Percentiles rank a stretch among this genome's conserved stretches.
phyloP scores from a whole-genome alignment of 805 yeast genomes.

The Barnettozyma sucrosica region DNA sequence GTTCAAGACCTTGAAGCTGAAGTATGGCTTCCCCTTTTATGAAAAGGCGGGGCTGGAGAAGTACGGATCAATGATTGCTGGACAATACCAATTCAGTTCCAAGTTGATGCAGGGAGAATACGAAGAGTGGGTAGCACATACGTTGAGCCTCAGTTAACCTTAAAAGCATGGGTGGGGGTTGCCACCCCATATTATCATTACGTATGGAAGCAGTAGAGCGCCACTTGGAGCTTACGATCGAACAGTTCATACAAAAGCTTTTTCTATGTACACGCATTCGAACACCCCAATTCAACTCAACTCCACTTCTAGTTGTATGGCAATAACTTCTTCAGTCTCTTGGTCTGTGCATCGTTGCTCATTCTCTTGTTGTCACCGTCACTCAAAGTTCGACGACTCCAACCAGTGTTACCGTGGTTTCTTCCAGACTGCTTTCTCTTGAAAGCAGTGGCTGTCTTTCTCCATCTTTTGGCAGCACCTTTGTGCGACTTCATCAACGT shows the following conservation, averaged over 20 bases:
- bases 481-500: slow-evolving; percentile 67
- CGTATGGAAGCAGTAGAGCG: too few species aligned
- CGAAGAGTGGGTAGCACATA: slow-evolving; percentile 9
- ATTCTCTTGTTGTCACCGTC: slow-evolving; percentile 53
- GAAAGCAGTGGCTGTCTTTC: slow-evolving; percentile 62
- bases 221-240: too few species aligned
- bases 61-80: slow-evolving; percentile 34
- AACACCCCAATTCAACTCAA: too few species aligned
- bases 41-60: slow-evolving; percentile 20
- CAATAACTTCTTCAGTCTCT: slow-evolving; percentile 51
- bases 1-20: slow-evolving; percentile 49
- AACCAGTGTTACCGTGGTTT: slow-evolving; percentile 90
- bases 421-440: slow-evolving; percentile 73
- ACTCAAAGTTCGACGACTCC: slow-evolving; percentile 58
- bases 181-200: too few species aligned
- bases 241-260: background rate
- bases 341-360: slow-evolving; percentile 52
- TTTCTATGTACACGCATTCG: background rate
- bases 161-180: background rate
- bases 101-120: slow-evolving; percentile 24
- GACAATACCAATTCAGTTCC: slow-evolving; percentile 26
- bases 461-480: slow-evolving; percentile 84
- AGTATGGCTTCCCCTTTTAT: slow-evolving; percentile 29
- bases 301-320: slow-evolving; percentile 19
- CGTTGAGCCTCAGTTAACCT: background rate